These are phyloP conservation scores for Cryptosporidium ryanae DNA, from an alignment of 169 alveolate genomes.

Conservation along the genomic window DNA sequence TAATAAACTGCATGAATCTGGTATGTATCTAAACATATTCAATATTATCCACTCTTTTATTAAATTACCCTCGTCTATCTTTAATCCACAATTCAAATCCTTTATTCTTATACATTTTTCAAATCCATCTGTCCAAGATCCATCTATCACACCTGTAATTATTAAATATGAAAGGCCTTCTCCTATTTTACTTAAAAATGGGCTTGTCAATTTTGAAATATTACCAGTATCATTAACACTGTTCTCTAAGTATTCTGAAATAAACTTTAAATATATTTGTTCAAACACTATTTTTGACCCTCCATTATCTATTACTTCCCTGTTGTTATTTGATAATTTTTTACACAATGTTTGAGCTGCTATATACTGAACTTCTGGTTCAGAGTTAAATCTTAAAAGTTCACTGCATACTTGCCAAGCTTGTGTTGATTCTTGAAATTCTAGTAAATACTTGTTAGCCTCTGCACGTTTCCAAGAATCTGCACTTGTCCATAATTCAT, in stretches of 20 bases:
- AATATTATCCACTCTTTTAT: constrained; percentile 26
- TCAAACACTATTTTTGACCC: constrained; percentile 45
- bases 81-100: constrained; percentile 19
- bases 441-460: constrained; percentile 58
- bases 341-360: constrained; percentile 74
- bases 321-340: constrained; percentile 18
- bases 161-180: constrained; percentile 61
- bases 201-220: neutral
- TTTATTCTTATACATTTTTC: constrained; percentile 49
- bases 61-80: neutral
- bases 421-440: constrained; percentile 43
- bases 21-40: constrained; percentile 55
- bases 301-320: constrained; percentile 22
- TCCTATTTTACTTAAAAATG: constrained; percentile 38
- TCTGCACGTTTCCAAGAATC: constrained; percentile 60
- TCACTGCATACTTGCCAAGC: constrained; percentile 69
- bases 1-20: constrained; percentile 19
- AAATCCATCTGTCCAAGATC: constrained; percentile 56
- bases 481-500: constrained; percentile 56
- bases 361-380: constrained; percentile 60
- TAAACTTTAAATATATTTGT: constrained; percentile 9
- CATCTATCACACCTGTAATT: constrained; percentile 25
- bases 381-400: constrained; percentile 22
- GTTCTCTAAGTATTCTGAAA: constrained; percentile 1
- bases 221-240: neutral